Evolutionary conservation across 495 filamentous ascomycete species (phyloP), one percentile per base, ranked within the genome.

Genomic region (Tuber borchii): DNA sequence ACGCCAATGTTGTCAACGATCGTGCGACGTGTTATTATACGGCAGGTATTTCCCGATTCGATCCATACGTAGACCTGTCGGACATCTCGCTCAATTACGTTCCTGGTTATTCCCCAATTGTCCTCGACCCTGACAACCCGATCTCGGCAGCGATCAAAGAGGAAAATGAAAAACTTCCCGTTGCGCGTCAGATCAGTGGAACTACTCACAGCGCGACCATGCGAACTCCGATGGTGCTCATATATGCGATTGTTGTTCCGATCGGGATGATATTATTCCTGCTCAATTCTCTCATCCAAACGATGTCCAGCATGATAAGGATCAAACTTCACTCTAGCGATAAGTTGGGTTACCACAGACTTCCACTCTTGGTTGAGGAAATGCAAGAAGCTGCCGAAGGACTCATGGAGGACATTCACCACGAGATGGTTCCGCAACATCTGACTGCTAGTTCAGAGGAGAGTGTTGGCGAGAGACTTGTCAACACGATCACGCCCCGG

Each of bases 1-100:
- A 98, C 82, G 88, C 91, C 16, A 98, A 97, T 80, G 87, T 94
- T 70, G 84, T 91, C 75, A 97, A 97, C 82, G 95, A 98, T 84
- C 87, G 91, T 48, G 90, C 88, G 40, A 92, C 91, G 5, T 87
- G 89, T 7, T 95, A 90, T 84, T 97, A 96, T 84, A 97, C 95
- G 0, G 91, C 93, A 2, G 85, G 83, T 69, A 91, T 97, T 65
- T 87, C 91, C 10, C 88, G 88, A 71, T 90, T 86, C 6, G 92
- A 98, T 80, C 94, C 93, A 0, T 97, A 89, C 84, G 82, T 83
- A 8, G 86, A 93, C 76, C 82, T 91, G 48, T 88, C 90, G 44
- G 86, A 87, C 2, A 82, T 93, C 45, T 87, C 89, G 39, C 84
- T 93, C 78, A 93, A 93, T 78, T 95, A 91, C 79, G 80, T 94